Evolutionary conservation across 352 stramenopile genomes (phyloP).

Genomic region (Phytophthora sansomeana): DNA sequence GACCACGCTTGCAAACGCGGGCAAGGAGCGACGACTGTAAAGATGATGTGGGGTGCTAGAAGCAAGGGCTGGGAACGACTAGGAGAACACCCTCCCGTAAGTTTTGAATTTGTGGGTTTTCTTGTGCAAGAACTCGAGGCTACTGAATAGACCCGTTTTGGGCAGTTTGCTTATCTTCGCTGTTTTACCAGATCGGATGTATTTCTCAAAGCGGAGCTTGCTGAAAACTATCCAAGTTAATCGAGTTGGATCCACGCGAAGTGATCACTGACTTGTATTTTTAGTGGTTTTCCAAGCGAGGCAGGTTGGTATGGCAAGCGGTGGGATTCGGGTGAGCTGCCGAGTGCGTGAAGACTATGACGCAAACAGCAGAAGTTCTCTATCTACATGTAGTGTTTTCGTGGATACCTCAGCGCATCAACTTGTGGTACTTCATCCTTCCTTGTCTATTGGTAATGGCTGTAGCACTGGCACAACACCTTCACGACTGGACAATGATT

Average conservation of each 20-base stretch:
- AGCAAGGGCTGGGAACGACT: background rate
- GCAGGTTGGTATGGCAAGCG: constrained; percentile 33
- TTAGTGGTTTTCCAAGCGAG: constrained; percentile 12
- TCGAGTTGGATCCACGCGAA: background rate
- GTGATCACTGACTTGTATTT: constrained; percentile 19
- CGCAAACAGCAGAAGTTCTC: background rate
- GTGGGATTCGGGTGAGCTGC: constrained; percentile 73
- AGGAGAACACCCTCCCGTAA: background rate
- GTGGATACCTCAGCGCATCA: constrained; percentile 14
- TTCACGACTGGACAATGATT: background rate
- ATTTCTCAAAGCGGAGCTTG: no score
- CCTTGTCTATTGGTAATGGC: background rate
- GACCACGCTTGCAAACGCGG: constrained; percentile 46
- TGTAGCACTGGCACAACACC: background rate
- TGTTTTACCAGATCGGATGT: background rate
- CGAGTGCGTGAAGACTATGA: constrained; percentile 44
- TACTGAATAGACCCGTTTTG: constrained; percentile 12
- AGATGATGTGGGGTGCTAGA: background rate
- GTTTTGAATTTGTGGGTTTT: constrained; percentile 8
- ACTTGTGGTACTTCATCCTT: constrained; percentile 16
- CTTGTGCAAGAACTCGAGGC: background rate
- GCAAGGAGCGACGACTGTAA: constrained; percentile 46
- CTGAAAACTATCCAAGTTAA: background rate
- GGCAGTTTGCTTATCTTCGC: background rate
- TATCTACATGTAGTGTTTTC: constrained; percentile 16